Conservation (phyloP, 116 monocot genomes). For the Phalaenopsis hybrid region DNA sequence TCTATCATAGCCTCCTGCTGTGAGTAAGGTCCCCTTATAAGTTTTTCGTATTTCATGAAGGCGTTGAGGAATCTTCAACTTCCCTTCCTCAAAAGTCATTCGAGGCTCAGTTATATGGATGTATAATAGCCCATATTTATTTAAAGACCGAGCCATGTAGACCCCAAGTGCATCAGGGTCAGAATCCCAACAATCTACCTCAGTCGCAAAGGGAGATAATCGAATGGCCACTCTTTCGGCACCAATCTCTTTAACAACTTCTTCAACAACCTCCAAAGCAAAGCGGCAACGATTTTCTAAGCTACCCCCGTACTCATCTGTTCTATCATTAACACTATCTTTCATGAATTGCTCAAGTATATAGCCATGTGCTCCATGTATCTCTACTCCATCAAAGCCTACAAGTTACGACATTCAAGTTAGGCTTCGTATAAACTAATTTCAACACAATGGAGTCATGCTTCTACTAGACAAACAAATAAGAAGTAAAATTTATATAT, state of each 20-base stretch:
- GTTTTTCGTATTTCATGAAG: background rate
- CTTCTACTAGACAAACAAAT: background rate
- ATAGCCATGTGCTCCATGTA: background rate
- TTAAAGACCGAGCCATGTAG: background rate
- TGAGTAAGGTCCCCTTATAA: background rate
- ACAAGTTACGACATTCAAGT: background rate
- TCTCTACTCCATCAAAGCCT: conserved; percentile 5
- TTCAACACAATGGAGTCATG: background rate
- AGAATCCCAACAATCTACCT: too few species aligned
- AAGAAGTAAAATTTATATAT: background rate
- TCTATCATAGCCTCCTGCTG: background rate
- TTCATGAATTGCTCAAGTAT: conserved; percentile 1
- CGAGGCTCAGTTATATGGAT: background rate
- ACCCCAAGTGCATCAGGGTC: too few species aligned
- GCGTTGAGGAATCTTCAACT: background rate
- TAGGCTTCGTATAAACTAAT: background rate
- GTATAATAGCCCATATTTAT: background rate
- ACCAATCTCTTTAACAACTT: background rate
- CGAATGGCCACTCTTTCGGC: too few species aligned
- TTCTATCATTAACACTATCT: conserved; percentile 5
- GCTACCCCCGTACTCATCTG: background rate
- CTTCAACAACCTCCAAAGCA: background rate
- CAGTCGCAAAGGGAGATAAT: too few species aligned
- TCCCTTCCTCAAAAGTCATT: background rate
- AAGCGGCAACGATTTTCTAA: background rate